phyloP scores from a whole-genome alignment of 768 basidiomycete genomes.

The Tylopilus intermedius region DNA sequence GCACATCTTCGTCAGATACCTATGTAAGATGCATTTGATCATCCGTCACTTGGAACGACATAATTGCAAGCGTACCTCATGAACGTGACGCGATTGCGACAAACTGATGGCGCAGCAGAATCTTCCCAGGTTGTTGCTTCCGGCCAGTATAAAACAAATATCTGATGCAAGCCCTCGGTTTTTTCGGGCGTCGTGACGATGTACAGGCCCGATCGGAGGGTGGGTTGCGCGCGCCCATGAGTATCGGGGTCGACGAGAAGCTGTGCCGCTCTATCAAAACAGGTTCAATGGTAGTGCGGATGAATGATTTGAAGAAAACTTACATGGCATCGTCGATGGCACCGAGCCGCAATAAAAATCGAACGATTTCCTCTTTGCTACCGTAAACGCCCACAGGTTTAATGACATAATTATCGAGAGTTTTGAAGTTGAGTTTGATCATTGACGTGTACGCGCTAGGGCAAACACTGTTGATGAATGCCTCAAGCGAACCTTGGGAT shows the following conservation, averaged over 20 bases:
- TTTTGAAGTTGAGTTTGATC: constrained; percentile 53
- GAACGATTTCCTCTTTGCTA: constrained; percentile 45
- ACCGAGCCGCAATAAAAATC: constrained; percentile 36
- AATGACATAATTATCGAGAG: constrained; percentile 41
- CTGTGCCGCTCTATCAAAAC: constrained; percentile 6
- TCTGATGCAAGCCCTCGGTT: constrained; percentile 10
- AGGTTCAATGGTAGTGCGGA: neutral
- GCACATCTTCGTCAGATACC: constrained; percentile 57
- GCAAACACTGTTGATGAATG: constrained; percentile 43
- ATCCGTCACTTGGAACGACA: neutral
- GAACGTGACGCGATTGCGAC: constrained; percentile 54
- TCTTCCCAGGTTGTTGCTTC: constrained; percentile 58
- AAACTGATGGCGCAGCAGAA: constrained; percentile 38
- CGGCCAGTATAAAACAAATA: constrained; percentile 59
- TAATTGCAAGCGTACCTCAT: constrained; percentile 42
- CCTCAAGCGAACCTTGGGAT: constrained; percentile 42
- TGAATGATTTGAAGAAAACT: constrained; percentile 8
- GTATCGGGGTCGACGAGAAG: constrained; percentile 14
- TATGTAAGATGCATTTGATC: constrained; percentile 12
- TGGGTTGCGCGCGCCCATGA: constrained; percentile 3
- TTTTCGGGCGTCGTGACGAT: constrained; percentile 10
- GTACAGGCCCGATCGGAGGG: constrained; percentile 22
- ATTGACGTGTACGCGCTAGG: constrained; percentile 51
- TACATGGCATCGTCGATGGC: constrained; percentile 39
- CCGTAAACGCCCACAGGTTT: constrained; percentile 58